Conservation (phyloP, 1,139 yeast genomes). For the Zygosaccharomyces sapae region DNA sequence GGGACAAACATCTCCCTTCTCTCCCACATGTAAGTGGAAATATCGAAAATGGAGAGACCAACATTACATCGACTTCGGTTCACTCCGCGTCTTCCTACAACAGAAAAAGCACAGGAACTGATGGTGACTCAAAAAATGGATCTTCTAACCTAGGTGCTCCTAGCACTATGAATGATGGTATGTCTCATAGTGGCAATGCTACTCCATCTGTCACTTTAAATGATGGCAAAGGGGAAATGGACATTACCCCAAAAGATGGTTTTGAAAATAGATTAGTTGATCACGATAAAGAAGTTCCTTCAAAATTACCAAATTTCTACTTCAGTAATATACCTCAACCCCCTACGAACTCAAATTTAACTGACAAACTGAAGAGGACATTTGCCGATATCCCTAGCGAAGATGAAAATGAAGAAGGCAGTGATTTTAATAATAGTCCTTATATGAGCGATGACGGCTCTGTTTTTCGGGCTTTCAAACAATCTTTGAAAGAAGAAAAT, state of each 20-base stretch:
- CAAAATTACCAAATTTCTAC: constrained; percentile 4
- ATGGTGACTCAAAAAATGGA: too few species aligned
- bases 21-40: background rate
- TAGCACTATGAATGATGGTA: background rate
- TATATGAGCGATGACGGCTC: constrained; percentile 14
- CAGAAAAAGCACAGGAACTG: too few species aligned
- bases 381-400: constrained; percentile 14
- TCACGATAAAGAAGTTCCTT: background rate
- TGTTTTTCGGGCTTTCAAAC: constrained; percentile 12
- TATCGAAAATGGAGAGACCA: too few species aligned
- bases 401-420: constrained; percentile 6
- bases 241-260: constrained; percentile 1
- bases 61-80: too few species aligned
- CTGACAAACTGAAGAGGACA: constrained; percentile 14
- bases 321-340: constrained; percentile 7
- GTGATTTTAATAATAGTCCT: constrained; percentile 12
- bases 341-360: constrained; percentile 11
- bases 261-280: background rate
- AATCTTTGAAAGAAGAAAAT: constrained; percentile 8
- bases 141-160: background rate
- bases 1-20: background rate
- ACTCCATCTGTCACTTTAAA: constrained; percentile 3
- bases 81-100: too few species aligned
- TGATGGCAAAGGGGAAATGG: constrained; percentile 1
- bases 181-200: background rate